Conservation (phyloP, 2,329 filamentous ascomycete genomes). For the Nannizzia gypsea region DNA sequence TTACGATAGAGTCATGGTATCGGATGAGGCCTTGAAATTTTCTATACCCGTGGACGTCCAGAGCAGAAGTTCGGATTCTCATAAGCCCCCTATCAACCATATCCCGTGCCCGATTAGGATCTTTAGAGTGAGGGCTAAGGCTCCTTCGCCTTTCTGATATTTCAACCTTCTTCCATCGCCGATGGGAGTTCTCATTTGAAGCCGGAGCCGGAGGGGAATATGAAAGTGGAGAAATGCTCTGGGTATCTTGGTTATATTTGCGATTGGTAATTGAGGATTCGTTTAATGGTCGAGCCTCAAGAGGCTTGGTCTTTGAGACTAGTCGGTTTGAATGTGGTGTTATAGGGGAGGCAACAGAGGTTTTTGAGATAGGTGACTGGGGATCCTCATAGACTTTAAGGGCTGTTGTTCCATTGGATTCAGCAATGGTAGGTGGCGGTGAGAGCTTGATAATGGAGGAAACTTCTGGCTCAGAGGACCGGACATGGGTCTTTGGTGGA, state of each 20-base stretch:
- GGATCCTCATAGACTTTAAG: conserved; percentile 45
- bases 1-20: conserved; percentile 26
- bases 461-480: not conserved
- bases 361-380: conserved; percentile 26
- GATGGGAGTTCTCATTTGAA: conserved; percentile 19
- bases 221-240: conserved; percentile 8
- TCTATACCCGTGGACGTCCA: conserved; percentile 33
- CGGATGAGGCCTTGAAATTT: conserved; percentile 33
- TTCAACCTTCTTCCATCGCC: conserved; percentile 26
- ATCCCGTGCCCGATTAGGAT: conserved; percentile 26
- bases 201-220: conserved; percentile 4
- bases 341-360: conserved; percentile 12
- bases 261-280: conserved; percentile 22
- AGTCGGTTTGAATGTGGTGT: conserved; percentile 15
- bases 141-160: conserved; percentile 21
- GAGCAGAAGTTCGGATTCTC: conserved; percentile 25
- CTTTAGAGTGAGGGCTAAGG: conserved; percentile 30
- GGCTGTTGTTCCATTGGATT: conserved; percentile 9
- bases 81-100: conserved; percentile 30
- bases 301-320: conserved; percentile 20
- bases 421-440: not conserved
- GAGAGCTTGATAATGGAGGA: not conserved
- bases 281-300: conserved; percentile 31
- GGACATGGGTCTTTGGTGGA: not conserved
- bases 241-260: conserved; percentile 17